phyloP scores from a whole-genome alignment of 495 filamentous ascomycete species.

The Aspergillus ostianus region DNA sequence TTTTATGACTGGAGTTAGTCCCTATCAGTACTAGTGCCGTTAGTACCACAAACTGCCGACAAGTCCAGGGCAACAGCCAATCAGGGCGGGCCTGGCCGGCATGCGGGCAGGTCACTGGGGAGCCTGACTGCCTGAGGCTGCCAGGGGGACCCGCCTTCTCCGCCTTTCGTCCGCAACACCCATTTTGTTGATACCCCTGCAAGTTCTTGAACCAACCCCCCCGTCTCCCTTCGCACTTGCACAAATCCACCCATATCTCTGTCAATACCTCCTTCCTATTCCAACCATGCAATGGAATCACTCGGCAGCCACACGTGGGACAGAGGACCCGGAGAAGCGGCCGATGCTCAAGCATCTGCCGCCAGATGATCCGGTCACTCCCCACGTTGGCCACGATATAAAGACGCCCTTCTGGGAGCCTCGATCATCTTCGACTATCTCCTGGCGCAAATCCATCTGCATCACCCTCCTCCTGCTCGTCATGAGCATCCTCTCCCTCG shows the following conservation, averaged over 20 bases:
- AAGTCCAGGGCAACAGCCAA: not conserved
- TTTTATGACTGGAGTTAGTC: too few relatives aligned
- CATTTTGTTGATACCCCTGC: too few relatives aligned
- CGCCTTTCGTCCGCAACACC: not conserved
- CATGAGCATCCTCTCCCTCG: conserved; percentile 7
- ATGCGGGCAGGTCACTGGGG: not conserved
- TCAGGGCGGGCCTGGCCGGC: not conserved
- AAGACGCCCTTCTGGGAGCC: conserved; percentile 4
- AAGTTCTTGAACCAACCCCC: too few relatives aligned
- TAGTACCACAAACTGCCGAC: too few relatives aligned
- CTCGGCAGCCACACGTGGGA: conserved; percentile 1
- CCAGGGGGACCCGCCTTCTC: not conserved
- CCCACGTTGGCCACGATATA: not conserved
- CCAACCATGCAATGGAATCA: conserved; percentile 9
- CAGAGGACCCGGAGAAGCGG: not conserved
- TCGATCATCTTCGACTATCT: not conserved
- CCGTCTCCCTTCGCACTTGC: not conserved
- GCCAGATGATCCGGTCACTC: not conserved
- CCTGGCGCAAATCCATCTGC: not conserved
- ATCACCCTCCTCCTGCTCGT: conserved; percentile 6
- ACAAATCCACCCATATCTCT: not conserved
- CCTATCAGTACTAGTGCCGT: too few relatives aligned
- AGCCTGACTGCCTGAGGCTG: not conserved
- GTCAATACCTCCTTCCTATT: not conserved
- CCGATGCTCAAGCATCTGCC: conserved; percentile 1